Base-by-base conservation (phyloP, 2,329 filamentous ascomycete species). In the Simplicillium sp. region DNA sequence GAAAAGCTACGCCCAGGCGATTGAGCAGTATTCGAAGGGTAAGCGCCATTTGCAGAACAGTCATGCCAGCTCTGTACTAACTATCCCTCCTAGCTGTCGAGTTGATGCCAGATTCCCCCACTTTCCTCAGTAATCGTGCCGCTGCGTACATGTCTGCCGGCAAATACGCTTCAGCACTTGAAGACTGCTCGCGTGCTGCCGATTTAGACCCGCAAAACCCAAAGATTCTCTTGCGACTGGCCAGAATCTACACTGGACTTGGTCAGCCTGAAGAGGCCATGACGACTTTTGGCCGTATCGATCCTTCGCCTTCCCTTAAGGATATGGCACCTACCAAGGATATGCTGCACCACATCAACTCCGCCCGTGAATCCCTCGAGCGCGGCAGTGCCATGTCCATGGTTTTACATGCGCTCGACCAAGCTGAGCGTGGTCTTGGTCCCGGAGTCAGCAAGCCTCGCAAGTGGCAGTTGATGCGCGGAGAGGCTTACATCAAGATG, bases 11-110 rank as follows among this genome's bases (percentile, higher is more conserved):
- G 67, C 73, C 45, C 83, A 84, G 57, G 90, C 92, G 17, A 89
- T 97, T 59, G 77, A 85, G 51, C 87, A 96, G 62, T 98, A 97
- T 62, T 87, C 85, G 51, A 95, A 94, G 77, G 90, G 90, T 95
- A 71, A 58, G 60, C 45, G 39, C 43, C 20, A 38, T 36, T 15
- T 14, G n/a, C 11, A 20, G n/a, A 7, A 47, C 42, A 44, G 36
- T 35, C 34, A 33, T 39, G 36, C 20, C 20, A 14, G 14, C 12
- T 20, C 20, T 37, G 39, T 44, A 42, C 51, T 46, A 45, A 36
- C 49, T 39, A 38, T 37, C 35, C n/a, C n/a, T 16, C n/a, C 11
- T 37, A 96, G 92, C 92, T 46, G 84, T 98, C 55, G 84, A 92
- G 52, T 76, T 90, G 47, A 82, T 90, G 54, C 89, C 89, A 40